These are phyloP conservation scores for cucumber (Cucumis sativus) DNA, from an alignment of 306 rosid species.

Conservation along the genomic window DNA sequence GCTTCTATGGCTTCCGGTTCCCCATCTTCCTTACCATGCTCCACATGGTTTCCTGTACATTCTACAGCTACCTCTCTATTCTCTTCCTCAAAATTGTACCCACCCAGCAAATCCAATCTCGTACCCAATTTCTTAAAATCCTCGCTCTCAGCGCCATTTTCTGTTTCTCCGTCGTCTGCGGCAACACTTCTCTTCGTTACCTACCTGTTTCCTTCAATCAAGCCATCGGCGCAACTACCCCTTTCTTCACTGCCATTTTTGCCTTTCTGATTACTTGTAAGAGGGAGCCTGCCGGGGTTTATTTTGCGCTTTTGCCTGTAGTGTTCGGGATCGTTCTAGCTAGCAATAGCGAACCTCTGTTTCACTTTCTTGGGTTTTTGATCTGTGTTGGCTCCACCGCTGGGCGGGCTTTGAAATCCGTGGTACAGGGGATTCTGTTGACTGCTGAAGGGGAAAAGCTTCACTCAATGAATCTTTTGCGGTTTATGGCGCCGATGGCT, in stretches of 20 bases:
- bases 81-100: conserved; percentile 64
- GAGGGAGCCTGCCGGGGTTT: conserved; percentile 61
- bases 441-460: conserved; percentile 85
- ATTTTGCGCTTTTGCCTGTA: conserved; percentile 63
- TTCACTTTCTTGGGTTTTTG: conserved; percentile 67
- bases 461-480: conserved; percentile 79
- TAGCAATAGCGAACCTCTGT: conserved; percentile 68
- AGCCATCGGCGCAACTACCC: conserved; percentile 89
- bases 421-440: conserved; percentile 67
- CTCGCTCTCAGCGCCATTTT: conserved; percentile 59
- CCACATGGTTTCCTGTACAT: conserved; percentile 80
- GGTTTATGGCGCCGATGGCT: conserved; percentile 89
- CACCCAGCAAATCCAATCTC: conserved; percentile 59
- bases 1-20: conserved; percentile 66
- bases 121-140: conserved; percentile 66
- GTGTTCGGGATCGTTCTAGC: conserved; percentile 76
- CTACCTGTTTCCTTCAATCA: conserved; percentile 84
- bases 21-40: conserved; percentile 94
- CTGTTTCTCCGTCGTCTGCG: conserved; percentile 93
- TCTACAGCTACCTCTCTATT: conserved; percentile 50
- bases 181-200: conserved; percentile 79
- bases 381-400: conserved; percentile 84
- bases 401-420: conserved; percentile 79
- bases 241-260: conserved; percentile 79
- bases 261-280: conserved; percentile 65